phyloP scores from a whole-genome alignment of 106 monocot species.

The Platanthera zijinensis region DNA sequence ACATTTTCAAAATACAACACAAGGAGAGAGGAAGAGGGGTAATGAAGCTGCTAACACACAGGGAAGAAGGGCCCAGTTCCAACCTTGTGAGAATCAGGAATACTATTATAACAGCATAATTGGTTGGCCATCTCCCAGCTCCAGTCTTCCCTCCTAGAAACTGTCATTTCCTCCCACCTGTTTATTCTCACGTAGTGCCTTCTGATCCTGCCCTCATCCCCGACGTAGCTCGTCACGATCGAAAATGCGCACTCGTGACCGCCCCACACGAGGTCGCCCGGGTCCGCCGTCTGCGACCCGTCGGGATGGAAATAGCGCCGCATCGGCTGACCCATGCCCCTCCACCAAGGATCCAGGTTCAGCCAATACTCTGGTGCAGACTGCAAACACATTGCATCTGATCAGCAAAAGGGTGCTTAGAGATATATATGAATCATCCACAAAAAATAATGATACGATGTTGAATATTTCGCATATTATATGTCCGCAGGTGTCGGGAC shows the following conservation, averaged over 20 bases:
- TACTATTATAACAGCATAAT: constrained; percentile 29
- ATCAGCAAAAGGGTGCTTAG: not conserved
- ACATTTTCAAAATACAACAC: too few species aligned
- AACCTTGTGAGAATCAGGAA: constrained; percentile 16
- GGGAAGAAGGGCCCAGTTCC: constrained; percentile 70
- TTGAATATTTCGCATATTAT: not conserved
- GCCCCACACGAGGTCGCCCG: constrained; percentile 57
- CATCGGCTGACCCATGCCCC: constrained; percentile 52
- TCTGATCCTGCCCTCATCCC: constrained; percentile 36
- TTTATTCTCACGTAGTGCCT: constrained; percentile 73
- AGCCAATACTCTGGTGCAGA: constrained; percentile 60
- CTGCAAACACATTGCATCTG: constrained; percentile 20
- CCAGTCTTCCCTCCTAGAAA: constrained; percentile 65
- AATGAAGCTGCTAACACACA: constrained; percentile 33
- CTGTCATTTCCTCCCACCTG: constrained; percentile 44
- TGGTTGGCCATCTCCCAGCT: constrained; percentile 65
- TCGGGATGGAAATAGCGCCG: constrained; percentile 57
- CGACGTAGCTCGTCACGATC: constrained; percentile 56
- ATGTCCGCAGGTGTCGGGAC: too few species aligned
- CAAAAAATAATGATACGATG: too few species aligned
- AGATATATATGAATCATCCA: not conserved
- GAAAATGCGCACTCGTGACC: constrained; percentile 67
- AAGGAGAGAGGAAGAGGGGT: not conserved
- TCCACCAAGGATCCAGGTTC: constrained; percentile 68
- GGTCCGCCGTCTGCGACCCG: constrained; percentile 64